phyloP scores from a whole-genome alignment of 1,139 yeast species.

The Protomyces lactucae-debilis region DNA sequence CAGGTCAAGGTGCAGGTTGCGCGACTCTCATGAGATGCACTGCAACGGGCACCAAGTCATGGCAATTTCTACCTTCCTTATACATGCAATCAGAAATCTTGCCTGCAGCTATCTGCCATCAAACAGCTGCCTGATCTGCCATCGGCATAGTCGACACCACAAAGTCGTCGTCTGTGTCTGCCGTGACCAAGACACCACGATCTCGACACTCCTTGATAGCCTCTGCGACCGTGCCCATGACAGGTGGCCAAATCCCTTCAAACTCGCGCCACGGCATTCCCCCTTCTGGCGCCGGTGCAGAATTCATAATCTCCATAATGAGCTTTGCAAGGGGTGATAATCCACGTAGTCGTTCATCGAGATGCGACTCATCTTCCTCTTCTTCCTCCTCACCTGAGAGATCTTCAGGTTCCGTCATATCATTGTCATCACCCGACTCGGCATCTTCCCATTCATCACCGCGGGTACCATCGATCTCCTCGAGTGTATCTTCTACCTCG shows the following conservation, averaged over 20 bases:
- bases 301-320: slow-evolving; percentile 25
- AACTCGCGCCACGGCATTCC: slow-evolving; percentile 27
- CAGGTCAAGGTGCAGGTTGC: neutral
- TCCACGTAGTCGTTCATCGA: slow-evolving; percentile 16
- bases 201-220: slow-evolving; percentile 15
- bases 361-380: slow-evolving; percentile 1
- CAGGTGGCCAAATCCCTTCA: slow-evolving; percentile 24
- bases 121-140: neutral
- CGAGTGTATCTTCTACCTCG: slow-evolving; percentile 7
- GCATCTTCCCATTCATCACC: neutral
- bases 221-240: slow-evolving; percentile 22
- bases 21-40: no score
- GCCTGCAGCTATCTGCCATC: neutral
- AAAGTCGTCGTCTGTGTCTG: slow-evolving; percentile 12
- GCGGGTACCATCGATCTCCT: neutral
- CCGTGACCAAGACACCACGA: slow-evolving; percentile 10
- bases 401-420: slow-evolving; percentile 20
- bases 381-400: slow-evolving; percentile 17
- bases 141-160: slow-evolving; percentile 21
- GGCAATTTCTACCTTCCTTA: neutral
- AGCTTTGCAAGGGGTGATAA: slow-evolving; percentile 21
- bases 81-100: neutral
- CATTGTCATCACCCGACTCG: slow-evolving; percentile 1
- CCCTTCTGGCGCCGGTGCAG: slow-evolving; percentile 24
- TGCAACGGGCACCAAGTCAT: neutral